Evolutionary conservation across 2,329 filamentous ascomycete species (phyloP), one percentile per base, ranked within the genome.

Genomic region (Claviceps sorghi): DNA sequence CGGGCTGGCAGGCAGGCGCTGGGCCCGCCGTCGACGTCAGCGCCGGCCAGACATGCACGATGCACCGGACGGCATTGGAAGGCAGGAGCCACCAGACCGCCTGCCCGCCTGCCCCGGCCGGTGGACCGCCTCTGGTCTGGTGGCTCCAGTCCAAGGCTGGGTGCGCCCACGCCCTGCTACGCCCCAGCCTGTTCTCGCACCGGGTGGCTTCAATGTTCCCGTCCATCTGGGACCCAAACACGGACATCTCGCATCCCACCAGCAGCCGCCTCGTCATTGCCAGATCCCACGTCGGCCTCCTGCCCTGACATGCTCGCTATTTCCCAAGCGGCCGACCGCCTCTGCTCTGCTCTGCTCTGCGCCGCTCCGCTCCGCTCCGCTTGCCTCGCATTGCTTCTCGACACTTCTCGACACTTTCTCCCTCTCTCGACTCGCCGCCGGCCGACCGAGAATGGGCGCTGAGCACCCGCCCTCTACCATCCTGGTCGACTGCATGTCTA

Each of bases 381-480:
- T 43, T 38, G 38, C 11, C n/a, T 43, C 21, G 15, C 22, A 41
- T 15, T n/a, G 43, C 19, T 50, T 36, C 10, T 51, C 22, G 4
- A 26, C 26, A 26, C 19, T 50, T 36, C 10, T 51, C 22, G 4
- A 26, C 26, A 26, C 22, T 6, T 17, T 29, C n/a, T 29, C 26
- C 44, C 38, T 5, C 42, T 32, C 40, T 36, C 17, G 50, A 45
- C 36, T 48, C 45, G 52, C 51, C 51, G 53, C 46, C 49, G 50
- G 58, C 57, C 58, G 57, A 59, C 57, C 58, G 58, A 67, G 60
- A 57, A 67, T 67, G 65, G 59, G 62, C 61, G 55, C 61, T 61
- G 59, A 55, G 58, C 49, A 56, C 58, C 58, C 57, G 58, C 57
- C 40, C 43, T 44, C 41, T 42, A 49, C 43, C 53, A 53, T 56